Evolutionary conservation across 2,329 filamentous ascomycete species (phyloP).

Genomic region (Fusarium bactridioides): DNA sequence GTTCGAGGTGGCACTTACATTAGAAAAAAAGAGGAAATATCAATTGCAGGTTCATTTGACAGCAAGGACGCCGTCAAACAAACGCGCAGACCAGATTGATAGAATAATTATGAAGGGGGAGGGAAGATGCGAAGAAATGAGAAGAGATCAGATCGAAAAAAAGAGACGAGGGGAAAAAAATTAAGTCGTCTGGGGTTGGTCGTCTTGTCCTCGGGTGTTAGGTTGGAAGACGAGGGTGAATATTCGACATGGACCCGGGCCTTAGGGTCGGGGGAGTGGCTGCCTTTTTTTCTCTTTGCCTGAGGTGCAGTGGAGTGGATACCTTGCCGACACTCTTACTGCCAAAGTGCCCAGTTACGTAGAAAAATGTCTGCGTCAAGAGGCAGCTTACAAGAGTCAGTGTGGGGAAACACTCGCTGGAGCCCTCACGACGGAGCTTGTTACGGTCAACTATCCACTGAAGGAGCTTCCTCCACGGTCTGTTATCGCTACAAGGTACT

Average conservation of each 20-base stretch:
- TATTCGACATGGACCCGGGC: conserved; percentile 34
- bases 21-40: conserved; percentile 64
- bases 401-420: conserved; percentile 30
- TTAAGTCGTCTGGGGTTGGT: conserved; percentile 40
- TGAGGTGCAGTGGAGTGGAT: conserved; percentile 36
- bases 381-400: conserved; percentile 28
- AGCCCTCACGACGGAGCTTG: conserved; percentile 14
- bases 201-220: conserved; percentile 27
- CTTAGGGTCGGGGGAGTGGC: conserved; percentile 39
- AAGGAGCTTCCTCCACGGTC: conserved; percentile 13
- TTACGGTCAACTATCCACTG: conserved; percentile 2
- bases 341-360: not conserved
- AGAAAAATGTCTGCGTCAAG: conserved; percentile 20
- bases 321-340: conserved; percentile 7
- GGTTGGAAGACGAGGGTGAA: conserved; percentile 36
- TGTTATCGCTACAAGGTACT: conserved; percentile 21
- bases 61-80: conserved; percentile 84
- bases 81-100: conserved; percentile 72
- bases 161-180: conserved; percentile 17
- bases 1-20: conserved; percentile 59
- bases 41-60: conserved; percentile 99
- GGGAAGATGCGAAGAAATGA: conserved; percentile 30
- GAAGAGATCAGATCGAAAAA: conserved; percentile 30
- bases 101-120: conserved; percentile 31
- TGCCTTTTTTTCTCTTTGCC: conserved; percentile 44